These are phyloP conservation scores for Salvia splendens DNA, from an alignment of 257 asterid species.

Conservation along the genomic window DNA sequence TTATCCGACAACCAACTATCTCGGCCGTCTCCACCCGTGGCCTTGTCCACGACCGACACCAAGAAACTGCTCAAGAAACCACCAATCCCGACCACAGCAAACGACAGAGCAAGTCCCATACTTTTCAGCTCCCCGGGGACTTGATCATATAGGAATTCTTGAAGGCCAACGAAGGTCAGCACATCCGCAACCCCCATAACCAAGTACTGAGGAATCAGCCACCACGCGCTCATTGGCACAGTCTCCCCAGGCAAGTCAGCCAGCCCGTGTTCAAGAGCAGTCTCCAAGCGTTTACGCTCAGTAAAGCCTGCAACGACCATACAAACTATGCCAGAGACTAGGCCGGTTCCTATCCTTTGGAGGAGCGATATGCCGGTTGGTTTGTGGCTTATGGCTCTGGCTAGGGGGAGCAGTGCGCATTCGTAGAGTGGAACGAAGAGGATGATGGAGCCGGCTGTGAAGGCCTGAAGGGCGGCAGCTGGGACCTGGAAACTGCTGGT, in stretches of 20 bases:
- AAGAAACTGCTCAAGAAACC: constrained; percentile 49
- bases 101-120: constrained; percentile 45
- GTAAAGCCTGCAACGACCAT: constrained; percentile 48
- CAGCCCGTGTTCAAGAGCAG: constrained; percentile 37
- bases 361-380: constrained; percentile 51
- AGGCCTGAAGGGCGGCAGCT: constrained; percentile 42
- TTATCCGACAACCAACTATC: constrained; percentile 53
- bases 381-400: constrained; percentile 37
- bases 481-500: constrained; percentile 34
- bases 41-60: constrained; percentile 35
- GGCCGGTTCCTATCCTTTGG: constrained; percentile 44
- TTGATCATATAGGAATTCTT: constrained; percentile 55
- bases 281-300: constrained; percentile 42
- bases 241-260: constrained; percentile 38
- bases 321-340: constrained; percentile 29
- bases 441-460: constrained; percentile 31
- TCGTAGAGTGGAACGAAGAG: constrained; percentile 46
- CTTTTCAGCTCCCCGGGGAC: constrained; percentile 47
- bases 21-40: constrained; percentile 28
- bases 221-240: constrained; percentile 56
- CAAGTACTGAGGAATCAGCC: constrained; percentile 54
- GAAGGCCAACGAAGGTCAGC: constrained; percentile 48
- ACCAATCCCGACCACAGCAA: constrained; percentile 48
- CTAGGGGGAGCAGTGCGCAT: constrained; percentile 41
- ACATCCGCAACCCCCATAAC: constrained; percentile 46